phyloP scores from a whole-genome alignment of 208 protist species.

The Phytomonas sp. region DNA sequence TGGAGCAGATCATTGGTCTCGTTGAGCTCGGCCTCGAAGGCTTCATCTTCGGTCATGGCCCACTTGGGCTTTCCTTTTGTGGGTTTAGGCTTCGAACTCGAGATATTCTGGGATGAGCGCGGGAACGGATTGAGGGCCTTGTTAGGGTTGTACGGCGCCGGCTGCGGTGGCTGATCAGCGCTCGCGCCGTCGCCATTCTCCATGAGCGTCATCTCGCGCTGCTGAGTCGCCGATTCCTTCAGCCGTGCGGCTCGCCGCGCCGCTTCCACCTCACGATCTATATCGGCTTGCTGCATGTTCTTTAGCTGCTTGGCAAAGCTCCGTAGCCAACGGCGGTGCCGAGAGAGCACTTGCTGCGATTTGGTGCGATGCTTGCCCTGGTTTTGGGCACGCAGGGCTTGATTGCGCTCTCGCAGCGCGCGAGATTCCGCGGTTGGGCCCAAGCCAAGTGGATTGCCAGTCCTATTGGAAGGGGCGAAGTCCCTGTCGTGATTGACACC shows the following conservation, averaged over 20 bases:
- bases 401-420: slow-evolving; percentile 32
- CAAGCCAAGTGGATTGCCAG: slow-evolving; percentile 46
- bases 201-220: neutral
- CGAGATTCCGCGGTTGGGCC: slow-evolving; percentile 53
- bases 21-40: slow-evolving; percentile 71
- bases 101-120: slow-evolving; percentile 27
- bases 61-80: slow-evolving; percentile 75
- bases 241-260: slow-evolving; percentile 40
- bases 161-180: slow-evolving; percentile 13
- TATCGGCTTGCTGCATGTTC: slow-evolving; percentile 67
- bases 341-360: slow-evolving; percentile 44
- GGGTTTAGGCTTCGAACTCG: slow-evolving; percentile 15
- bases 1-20: slow-evolving; percentile 63
- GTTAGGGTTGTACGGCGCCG: slow-evolving; percentile 2
- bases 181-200: slow-evolving; percentile 1
- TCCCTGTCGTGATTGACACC: slow-evolving; percentile 5
- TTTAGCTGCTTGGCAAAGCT: slow-evolving; percentile 76
- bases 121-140: slow-evolving; percentile 8
- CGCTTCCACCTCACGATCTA: slow-evolving; percentile 51
- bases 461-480: slow-evolving; percentile 59
- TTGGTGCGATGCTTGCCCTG: slow-evolving; percentile 28
- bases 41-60: slow-evolving; percentile 89
- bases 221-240: slow-evolving; percentile 26
- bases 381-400: slow-evolving; percentile 44
- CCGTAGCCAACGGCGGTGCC: slow-evolving; percentile 78